phyloP scores from a whole-genome alignment of 192 early-diverging fungal genomes.

The Coemansia sp. region DNA sequence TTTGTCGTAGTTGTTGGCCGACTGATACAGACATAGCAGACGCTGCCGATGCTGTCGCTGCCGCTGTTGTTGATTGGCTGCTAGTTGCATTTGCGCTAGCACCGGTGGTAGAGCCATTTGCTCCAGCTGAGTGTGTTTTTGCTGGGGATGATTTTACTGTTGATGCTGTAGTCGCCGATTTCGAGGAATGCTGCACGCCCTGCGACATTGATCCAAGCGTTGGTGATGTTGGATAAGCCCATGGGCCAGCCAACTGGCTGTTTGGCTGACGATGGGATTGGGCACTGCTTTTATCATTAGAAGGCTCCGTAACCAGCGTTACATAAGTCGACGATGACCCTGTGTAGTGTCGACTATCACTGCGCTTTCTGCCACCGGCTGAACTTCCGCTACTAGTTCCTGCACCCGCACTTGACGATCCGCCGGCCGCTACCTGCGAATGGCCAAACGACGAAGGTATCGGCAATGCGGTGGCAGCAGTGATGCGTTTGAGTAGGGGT shows the following conservation, averaged over 20 bases:
- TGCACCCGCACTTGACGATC: not conserved
- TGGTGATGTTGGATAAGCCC: not conserved
- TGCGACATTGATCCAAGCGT: not conserved
- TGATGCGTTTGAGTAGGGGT: slow-evolving; percentile 33
- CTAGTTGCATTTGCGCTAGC: not conserved
- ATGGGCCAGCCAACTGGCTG: not conserved
- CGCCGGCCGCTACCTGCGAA: not conserved
- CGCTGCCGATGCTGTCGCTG: slow-evolving; percentile 1
- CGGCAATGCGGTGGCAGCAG: slow-evolving; percentile 31
- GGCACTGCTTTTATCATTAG: no score
- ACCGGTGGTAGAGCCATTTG: not conserved
- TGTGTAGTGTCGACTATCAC: slow-evolving; percentile 5
- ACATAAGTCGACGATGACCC: not conserved
- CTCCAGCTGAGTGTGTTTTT: not conserved
- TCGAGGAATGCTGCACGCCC: no score
- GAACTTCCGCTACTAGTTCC: not conserved
- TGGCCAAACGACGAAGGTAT: slow-evolving; percentile 23
- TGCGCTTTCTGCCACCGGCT: not conserved
- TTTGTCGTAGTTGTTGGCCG: slow-evolving; percentile 14
- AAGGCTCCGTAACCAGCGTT: not conserved
- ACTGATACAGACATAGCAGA: not conserved
- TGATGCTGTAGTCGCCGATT: not conserved
- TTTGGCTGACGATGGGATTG: not conserved
- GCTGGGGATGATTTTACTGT: not conserved
- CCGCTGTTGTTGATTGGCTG: slow-evolving; percentile 1